Evolutionary conservation across 164 flowering plant genomes (phyloP).

Genomic region (Umbellularia californica): DNA sequence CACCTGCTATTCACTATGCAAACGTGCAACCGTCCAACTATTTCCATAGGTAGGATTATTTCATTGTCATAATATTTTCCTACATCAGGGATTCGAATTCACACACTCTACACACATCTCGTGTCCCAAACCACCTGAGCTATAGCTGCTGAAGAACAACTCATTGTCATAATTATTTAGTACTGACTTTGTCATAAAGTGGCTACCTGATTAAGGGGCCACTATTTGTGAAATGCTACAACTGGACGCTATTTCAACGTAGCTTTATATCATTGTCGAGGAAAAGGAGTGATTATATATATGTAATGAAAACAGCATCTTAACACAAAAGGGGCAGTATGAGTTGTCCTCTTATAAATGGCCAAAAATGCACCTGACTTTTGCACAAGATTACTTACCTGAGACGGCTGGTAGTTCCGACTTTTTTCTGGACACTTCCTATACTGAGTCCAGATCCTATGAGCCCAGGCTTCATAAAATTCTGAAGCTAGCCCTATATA

Average conservation of each 20-base stretch:
- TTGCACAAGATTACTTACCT: not conserved
- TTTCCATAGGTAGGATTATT: too few species aligned
- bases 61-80: too few species aligned
- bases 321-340: not conserved
- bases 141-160: not conserved
- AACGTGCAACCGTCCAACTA: too few species aligned
- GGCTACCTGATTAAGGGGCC: not conserved
- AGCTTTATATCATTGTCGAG: not conserved
- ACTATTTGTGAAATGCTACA: not conserved
- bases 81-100: too few species aligned
- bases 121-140: too few species aligned
- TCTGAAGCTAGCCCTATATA: too few species aligned
- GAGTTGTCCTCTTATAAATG: not conserved
- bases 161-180: not conserved
- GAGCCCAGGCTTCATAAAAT: too few species aligned
- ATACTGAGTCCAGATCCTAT: too few species aligned
- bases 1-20: too few species aligned
- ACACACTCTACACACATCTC: too few species aligned
- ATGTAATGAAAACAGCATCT: not conserved
- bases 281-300: not conserved
- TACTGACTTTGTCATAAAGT: not conserved
- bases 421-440: not conserved
- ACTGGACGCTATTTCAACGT: not conserved
- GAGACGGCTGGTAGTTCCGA: not conserved
- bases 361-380: not conserved